phyloP scores from a whole-genome alignment of 2,329 filamentous ascomycete species.

The Aschersonia sp. region DNA sequence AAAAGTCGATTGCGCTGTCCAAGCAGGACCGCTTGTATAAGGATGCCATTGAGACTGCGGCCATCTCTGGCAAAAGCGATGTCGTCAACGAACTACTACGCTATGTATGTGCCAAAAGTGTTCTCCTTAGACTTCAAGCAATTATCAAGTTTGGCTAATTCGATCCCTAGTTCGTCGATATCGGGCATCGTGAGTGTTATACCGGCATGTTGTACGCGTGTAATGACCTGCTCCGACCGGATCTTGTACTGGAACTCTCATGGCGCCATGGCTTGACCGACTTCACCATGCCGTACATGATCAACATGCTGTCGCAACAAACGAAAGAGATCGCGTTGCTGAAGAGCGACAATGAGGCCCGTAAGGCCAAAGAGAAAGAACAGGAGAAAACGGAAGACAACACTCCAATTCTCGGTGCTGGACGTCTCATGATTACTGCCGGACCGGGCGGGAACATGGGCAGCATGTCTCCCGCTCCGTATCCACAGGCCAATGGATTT shows the following conservation, averaged over 20 bases:
- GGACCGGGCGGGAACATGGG: conserved; percentile 49
- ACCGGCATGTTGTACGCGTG: conserved; percentile 99
- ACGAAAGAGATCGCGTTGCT: conserved; percentile 70
- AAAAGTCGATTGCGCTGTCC: conserved; percentile 92
- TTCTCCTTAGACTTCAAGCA: no score
- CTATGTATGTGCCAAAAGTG: conserved; percentile 59
- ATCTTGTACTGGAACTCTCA: conserved; percentile 87
- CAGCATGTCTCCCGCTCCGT: conserved; percentile 49
- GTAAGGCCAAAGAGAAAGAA: conserved; percentile 60
- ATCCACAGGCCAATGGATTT: conserved; percentile 71
- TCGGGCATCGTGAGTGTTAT: conserved; percentile 97
- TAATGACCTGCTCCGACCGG: conserved; percentile 90
- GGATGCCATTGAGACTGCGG: conserved; percentile 95
- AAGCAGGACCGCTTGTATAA: conserved; percentile 99
- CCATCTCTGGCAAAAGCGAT: conserved; percentile 77
- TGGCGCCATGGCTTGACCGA: conserved; percentile 92
- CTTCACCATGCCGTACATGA: conserved; percentile 99
- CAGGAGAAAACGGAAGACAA: conserved; percentile 81
- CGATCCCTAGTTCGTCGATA: conserved; percentile 77
- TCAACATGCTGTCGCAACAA: conserved; percentile 91
- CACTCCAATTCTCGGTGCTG: conserved; percentile 80
- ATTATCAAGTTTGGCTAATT: no score
- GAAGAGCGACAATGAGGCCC: conserved; percentile 92
- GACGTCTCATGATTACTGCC: conserved; percentile 89
- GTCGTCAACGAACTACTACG: conserved; percentile 91